phyloP scores from a whole-genome alignment of 352 stramenopile genomes.

The Phytophthora litchii region DNA sequence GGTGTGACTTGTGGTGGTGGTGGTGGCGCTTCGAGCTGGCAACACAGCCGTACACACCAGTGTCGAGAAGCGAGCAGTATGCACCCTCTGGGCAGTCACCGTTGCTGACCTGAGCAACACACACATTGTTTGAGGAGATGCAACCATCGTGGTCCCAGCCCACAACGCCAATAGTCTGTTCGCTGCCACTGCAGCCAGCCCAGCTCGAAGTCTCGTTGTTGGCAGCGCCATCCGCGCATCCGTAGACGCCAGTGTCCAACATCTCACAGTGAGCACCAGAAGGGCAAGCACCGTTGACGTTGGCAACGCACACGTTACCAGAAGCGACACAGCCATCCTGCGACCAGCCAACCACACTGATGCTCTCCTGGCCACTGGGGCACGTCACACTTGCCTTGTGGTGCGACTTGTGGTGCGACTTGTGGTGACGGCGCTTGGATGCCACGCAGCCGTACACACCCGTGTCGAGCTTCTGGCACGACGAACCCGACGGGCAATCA shows the following conservation, averaged over 20 bases:
- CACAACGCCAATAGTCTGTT: background rate
- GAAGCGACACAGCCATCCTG: conserved; percentile 9
- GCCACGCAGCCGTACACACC: conserved; percentile 39
- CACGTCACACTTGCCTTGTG: conserved; percentile 18
- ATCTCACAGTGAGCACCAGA: no score
- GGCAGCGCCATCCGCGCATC: no score
- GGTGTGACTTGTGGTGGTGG: conserved; percentile 19
- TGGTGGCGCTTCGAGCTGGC: conserved; percentile 18
- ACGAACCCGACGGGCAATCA: conserved; percentile 21
- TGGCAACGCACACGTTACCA: conserved; percentile 1
- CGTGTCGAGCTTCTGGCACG: conserved; percentile 32
- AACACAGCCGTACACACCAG: conserved; percentile 39
- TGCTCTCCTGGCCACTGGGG: conserved; percentile 21
- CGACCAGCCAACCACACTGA: conserved; percentile 20
- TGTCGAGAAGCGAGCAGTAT: conserved; percentile 32
- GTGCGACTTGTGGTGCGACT: conserved; percentile 16
- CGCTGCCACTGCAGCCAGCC: no score
- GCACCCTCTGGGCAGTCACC: conserved; percentile 23
- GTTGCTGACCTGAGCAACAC: conserved; percentile 34
- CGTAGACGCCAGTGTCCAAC: no score
- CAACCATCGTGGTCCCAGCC: conserved; percentile 30
- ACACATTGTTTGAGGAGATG: conserved; percentile 22
- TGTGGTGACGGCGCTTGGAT: conserved; percentile 15
- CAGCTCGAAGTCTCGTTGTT: no score
- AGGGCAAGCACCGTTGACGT: no score